Evolutionary conservation across 1,284 basidiomycete genomes (phyloP).

Genomic region (Rhodotorula sp.): DNA sequence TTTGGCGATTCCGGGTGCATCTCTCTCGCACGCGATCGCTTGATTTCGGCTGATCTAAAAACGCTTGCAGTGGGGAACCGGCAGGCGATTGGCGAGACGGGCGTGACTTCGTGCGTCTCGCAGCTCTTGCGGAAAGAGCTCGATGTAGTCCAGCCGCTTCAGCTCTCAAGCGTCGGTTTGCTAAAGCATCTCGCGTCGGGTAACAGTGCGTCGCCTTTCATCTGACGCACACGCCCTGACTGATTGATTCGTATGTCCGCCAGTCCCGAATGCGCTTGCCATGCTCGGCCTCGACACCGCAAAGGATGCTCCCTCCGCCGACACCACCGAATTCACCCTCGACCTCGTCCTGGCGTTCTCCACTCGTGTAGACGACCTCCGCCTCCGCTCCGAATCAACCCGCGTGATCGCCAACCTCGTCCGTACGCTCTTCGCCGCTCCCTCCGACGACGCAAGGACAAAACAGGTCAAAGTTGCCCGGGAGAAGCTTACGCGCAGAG

Average conservation of each 20-base stretch:
- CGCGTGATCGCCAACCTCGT: constrained; percentile 81
- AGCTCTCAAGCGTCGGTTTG: constrained; percentile 80
- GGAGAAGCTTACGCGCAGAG: not conserved
- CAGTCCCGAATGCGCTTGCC: constrained; percentile 61
- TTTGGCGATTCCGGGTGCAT: constrained; percentile 62
- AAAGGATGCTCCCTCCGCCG: constrained; percentile 43
- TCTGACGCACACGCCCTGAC: not conserved
- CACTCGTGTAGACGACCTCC: constrained; percentile 72
- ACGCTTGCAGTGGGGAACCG: constrained; percentile 54
- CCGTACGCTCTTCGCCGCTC: constrained; percentile 60
- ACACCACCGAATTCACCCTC: constrained; percentile 54
- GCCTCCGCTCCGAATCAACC: constrained; percentile 83
- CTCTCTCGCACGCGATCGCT: no score
- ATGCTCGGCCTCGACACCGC: constrained; percentile 51
- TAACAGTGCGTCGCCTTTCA: constrained; percentile 57
- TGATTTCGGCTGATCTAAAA: not conserved
- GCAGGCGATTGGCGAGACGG: constrained; percentile 60
- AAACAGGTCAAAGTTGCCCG: not conserved
- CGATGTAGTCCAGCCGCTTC: constrained; percentile 79
- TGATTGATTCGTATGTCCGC: not conserved
- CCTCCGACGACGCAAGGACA: constrained; percentile 65
- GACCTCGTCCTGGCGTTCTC: constrained; percentile 70
- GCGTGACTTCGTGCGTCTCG: constrained; percentile 62
- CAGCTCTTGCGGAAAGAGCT: constrained; percentile 62
- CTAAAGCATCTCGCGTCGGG: constrained; percentile 81